Evolutionary conservation across 495 filamentous ascomycete genomes (phyloP), one percentile per base, ranked within the genome.

Genomic region (Penicillium tannophilum): DNA sequence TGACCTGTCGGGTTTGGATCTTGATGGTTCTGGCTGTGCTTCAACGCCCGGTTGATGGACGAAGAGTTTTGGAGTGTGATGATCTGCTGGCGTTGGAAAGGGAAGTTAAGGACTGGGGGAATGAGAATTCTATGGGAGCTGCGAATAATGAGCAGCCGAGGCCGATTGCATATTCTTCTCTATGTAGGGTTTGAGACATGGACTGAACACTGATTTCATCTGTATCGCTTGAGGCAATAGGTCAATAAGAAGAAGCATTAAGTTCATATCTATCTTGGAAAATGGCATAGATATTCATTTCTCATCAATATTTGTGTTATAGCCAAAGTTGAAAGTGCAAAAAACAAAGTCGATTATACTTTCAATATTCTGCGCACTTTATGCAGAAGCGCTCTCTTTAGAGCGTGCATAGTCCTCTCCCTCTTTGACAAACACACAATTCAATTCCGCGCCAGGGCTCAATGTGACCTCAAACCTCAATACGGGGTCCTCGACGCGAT

Each of bases 341-440:
- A 28, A 28, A 5, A 3, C 28, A 28, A 28, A 28, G 28, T 28
- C 28, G 28, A 28, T 28, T 4, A 28, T 28, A 28, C 28, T 2
- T 36, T 12, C 33, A 6, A 36, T 11, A 36, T 5, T 14, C 1
- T 4, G 39, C 7, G 16, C 14, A n/a, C 16, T n/a, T 6, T 6
- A 49, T 49, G 46, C 24, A 49, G 46, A 49, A 17, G 16, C 12
- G 16, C 16, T 28, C 26, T 24, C 26, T 41, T 10, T 20, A 6
- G 42, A 45, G 8, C 47, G 55, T 19, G 42, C 35, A 30, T 36
- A 58, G 1, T 69, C 63, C 35, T 71, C 66, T 4, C 63, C 74
- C 35, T 78, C 67, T 52, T 66, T 72, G 20, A 70, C 62, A 68
- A 79, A 78, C 11, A 77, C 69, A 64, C 74, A 77, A 63, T 77